These are phyloP conservation scores for Globisporangium yorkense DNA, from an alignment of 352 stramenopile genomes.

Conservation along the genomic window DNA sequence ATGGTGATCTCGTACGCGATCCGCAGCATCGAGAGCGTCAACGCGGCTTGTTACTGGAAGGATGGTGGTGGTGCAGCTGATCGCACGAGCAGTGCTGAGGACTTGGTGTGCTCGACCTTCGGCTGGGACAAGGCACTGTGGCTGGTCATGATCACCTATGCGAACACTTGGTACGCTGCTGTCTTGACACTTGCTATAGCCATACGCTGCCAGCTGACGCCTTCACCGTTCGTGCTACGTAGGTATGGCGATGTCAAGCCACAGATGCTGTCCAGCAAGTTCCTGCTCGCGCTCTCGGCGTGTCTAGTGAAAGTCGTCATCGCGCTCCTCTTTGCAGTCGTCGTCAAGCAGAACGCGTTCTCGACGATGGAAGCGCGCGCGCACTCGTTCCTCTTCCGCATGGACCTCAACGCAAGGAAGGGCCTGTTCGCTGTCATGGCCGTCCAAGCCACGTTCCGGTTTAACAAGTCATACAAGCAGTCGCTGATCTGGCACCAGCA, in stretches of 20 bases:
- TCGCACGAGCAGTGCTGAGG: constrained; percentile 4
- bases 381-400: constrained; percentile 57
- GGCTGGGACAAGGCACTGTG: constrained; percentile 31
- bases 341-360: constrained; percentile 63
- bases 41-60: constrained; percentile 28
- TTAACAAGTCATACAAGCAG: constrained; percentile 55
- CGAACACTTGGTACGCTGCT: constrained; percentile 30
- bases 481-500: constrained; percentile 70
- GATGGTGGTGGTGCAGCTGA: not conserved
- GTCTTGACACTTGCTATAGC: no score
- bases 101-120: constrained; percentile 26
- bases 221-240: not conserved
- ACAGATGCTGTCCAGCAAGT: constrained; percentile 18
- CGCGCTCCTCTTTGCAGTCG: constrained; percentile 45
- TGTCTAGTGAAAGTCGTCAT: constrained; percentile 29
- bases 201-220: no score
- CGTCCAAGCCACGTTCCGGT: constrained; percentile 60
- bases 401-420: constrained; percentile 57
- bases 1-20: constrained; percentile 34
- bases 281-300: constrained; percentile 23
- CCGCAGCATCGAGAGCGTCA: constrained; percentile 41
- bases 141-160: constrained; percentile 40
- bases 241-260: constrained; percentile 42
- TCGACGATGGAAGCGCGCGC: constrained; percentile 58
- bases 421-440: constrained; percentile 59